These are phyloP conservation scores for Cynara cardunculus DNA, from an alignment of 129 eudicot genomes.

Conservation along the genomic window DNA sequence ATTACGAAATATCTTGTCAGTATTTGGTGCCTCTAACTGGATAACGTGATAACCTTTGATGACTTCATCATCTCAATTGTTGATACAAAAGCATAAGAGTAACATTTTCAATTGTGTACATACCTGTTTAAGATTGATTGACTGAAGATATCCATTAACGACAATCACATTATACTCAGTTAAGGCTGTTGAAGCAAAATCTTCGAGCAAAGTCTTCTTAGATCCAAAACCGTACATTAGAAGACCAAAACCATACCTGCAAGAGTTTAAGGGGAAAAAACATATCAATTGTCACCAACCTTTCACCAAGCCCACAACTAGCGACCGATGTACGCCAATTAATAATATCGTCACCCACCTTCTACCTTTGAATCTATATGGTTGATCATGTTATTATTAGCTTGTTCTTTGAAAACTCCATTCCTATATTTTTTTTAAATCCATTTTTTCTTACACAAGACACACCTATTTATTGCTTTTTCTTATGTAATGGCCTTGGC, in stretches of 20 bases:
- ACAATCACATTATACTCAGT: constrained; percentile 70
- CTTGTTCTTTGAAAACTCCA: neutral
- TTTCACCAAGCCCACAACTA: neutral
- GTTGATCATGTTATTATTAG: no score
- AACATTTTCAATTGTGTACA: neutral
- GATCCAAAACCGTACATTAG: constrained; percentile 97
- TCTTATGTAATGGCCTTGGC: neutral
- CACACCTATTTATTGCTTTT: neutral
- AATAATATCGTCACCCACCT: neutral
- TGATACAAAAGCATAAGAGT: neutral
- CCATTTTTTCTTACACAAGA: neutral
- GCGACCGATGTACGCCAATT: neutral
- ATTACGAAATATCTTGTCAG: neutral
- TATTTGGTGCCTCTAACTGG: neutral
- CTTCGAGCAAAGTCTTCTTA: constrained; percentile 82
- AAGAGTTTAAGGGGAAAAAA: neutral
- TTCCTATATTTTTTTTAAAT: neutral
- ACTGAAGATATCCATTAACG: constrained; percentile 82
- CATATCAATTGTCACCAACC: neutral
- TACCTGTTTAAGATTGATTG: constrained; percentile 84
- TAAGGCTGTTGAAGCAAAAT: constrained; percentile 83
- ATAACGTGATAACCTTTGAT: neutral
- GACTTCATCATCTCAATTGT: neutral
- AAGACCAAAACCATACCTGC: constrained; percentile 88
- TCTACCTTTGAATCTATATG: neutral